Evolutionary conservation across 2,329 filamentous ascomycete species (phyloP), one percentile per base, ranked within the genome.

Genomic region (Epichloe amarillans): DNA sequence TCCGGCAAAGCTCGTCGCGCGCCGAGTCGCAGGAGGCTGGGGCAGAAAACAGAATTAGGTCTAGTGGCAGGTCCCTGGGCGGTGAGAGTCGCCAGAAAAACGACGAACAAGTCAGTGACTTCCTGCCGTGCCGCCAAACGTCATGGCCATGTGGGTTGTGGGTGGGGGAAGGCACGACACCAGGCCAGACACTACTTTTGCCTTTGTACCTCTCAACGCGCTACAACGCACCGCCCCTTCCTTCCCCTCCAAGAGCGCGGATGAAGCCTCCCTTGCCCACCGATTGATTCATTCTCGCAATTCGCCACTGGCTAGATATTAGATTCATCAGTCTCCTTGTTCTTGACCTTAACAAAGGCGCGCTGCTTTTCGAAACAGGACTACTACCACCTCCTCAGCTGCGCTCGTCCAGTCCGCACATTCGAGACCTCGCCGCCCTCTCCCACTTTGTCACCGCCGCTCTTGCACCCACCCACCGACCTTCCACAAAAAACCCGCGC

Each of bases 131-230:
- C 38, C 3, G 30, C n/a, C 30, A 33, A 11, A 30, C 26, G 26
- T 30, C 26, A 26, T 26, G 26, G 7, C 26, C 26, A 4, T 30
- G 26, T 10, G 26, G 26, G 8, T 10, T 30, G 26, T 10, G 26
- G 26, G 8, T 10, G 8, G 8, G 6, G 26, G 26, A 30, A 30
- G 26, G 26, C 26, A 30, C 26, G 26, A 7, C 23, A 26, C 26
- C 8, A 17, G 17, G 17, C 17, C 17, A 17, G 17, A 17, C 17
- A 17, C 17, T 17, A 30, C 21, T 45, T 45, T n/a, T 44, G 19
- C 39, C 14, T 10, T 17, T 15, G 53, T 56, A 58, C 57, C 61
- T 60, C 61, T 63, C 59, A 62, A 63, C 61, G 61, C 61, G 61
- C 45, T 56, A 52, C 46, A 52, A 52, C 51, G 49, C 53, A 56